Evolutionary conservation across 352 stramenopile species (phyloP).

Genomic region (Globisporangium camurandrum): DNA sequence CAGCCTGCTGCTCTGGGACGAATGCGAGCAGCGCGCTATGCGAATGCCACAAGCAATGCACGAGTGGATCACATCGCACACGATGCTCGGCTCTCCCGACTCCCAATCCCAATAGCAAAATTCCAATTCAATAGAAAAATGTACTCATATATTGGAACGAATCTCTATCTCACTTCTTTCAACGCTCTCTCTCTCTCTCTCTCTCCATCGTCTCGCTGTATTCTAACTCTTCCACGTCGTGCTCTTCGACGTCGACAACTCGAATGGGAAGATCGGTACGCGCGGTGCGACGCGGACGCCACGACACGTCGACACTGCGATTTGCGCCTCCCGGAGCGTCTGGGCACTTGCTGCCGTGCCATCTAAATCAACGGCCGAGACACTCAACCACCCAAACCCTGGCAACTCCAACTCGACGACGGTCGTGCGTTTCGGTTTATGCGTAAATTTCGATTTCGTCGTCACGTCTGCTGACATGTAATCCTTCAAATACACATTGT

Average conservation of each 20-base stretch:
- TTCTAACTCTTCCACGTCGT: slow-evolving; percentile 61
- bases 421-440: slow-evolving; percentile 75
- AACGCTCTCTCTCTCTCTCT: not conserved
- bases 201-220: not conserved
- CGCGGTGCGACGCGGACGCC: slow-evolving; percentile 52
- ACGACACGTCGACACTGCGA: slow-evolving; percentile 56
- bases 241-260: slow-evolving; percentile 75
- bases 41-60: slow-evolving; percentile 56
- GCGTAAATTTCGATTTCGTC: slow-evolving; percentile 62
- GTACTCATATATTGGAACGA: too few species aligned
- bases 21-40: slow-evolving; percentile 17
- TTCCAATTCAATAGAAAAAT: not conserved
- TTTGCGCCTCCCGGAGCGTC: slow-evolving; percentile 52
- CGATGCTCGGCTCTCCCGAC: slow-evolving; percentile 20
- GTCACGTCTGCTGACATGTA: slow-evolving; percentile 54
- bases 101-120: not conserved
- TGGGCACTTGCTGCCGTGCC: slow-evolving; percentile 51
- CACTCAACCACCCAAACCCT: slow-evolving; percentile 72
- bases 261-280: slow-evolving; percentile 65
- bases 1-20: slow-evolving; percentile 61
- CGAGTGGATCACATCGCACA: slow-evolving; percentile 56
- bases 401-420: slow-evolving; percentile 72
- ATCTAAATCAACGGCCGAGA: slow-evolving; percentile 78
- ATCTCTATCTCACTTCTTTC: too few species aligned
- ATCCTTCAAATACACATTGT: slow-evolving; percentile 59